Evolutionary conservation across 306 rosid species (phyloP), one percentile per base, ranked within the genome.

Genomic region (Vicia faba): DNA sequence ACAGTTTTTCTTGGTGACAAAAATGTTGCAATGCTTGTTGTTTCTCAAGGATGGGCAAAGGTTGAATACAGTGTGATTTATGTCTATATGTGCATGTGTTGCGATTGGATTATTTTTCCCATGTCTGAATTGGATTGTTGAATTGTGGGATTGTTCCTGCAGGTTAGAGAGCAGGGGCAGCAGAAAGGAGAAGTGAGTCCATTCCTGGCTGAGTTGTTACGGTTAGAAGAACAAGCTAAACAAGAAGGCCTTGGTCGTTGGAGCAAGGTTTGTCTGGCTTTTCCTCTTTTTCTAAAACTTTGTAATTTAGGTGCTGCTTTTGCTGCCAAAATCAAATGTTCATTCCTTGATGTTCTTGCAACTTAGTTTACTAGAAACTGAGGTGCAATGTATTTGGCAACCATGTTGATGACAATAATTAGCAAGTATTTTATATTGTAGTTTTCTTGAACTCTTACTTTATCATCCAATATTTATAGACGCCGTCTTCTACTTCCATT

Each of bases 41-140:
- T 91, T 83, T 73, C 86, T 77, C 81, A 66, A 79, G 99, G 99
- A 82, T 90, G 97, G 97, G 96, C 96, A 61, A 95, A 88, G 99
- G 99, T 95, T 40, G 66, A 11, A 38, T 45, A 29, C 59, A 5
- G 35, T 68, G 48, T 75, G 49, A 35, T 59, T 40, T 73, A 13
- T 31, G 7, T 43, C n/a, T 18, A 20, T 68, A 23, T 35, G 8
- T 56, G 36, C 61, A 55, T 55, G 19, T 55, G 61, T 18, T 8
- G 12, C 25, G 33, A 50, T 59, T 23, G 61, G 8, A 61, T 44
- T 51, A 29, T 57, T 70, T 71, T 29, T 5, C 1, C 7, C 2
- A 5, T 18, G 67, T 38, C 25, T 26, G 40, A 67, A 20, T 61
- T 68, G 80, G 28, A 28, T 63, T 49, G 29, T 50, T 43, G 20